Evolutionary conservation across 768 basidiomycete species (phyloP).

Genomic region (Macrolepiota dolichaula): DNA sequence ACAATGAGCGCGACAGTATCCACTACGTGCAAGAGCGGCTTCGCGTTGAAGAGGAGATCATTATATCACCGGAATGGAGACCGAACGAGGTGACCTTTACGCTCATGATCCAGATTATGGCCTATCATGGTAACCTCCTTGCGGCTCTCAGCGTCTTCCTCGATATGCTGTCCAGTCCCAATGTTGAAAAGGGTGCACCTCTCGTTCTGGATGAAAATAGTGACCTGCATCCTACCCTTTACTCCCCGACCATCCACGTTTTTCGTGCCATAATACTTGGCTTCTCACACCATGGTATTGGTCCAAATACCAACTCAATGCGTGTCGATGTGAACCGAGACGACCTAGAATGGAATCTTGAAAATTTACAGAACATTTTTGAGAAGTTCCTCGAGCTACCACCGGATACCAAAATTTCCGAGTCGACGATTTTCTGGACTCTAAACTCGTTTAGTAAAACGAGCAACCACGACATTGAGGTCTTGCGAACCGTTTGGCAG

Average conservation of each 20-base stretch:
- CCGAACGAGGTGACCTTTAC: slow-evolving; percentile 72
- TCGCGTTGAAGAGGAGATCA: slow-evolving; percentile 41
- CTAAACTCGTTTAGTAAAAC: slow-evolving; percentile 61
- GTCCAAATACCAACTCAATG: slow-evolving; percentile 14
- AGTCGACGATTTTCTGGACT: slow-evolving; percentile 60
- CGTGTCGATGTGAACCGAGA: slow-evolving; percentile 8
- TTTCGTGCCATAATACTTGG: slow-evolving; percentile 78
- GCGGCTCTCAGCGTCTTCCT: slow-evolving; percentile 53
- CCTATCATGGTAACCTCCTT: slow-evolving; percentile 67
- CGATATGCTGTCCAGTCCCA: slow-evolving; percentile 59
- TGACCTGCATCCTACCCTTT: slow-evolving; percentile 23
- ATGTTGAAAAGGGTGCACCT: slow-evolving; percentile 32
- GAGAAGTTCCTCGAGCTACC: slow-evolving; percentile 61
- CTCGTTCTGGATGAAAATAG: slow-evolving; percentile 24
- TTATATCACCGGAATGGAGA: slow-evolving; percentile 34
- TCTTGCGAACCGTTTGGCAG: slow-evolving; percentile 56
- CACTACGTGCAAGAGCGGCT: slow-evolving; percentile 34
- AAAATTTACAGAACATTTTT: slow-evolving; percentile 56
- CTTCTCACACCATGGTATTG: slow-evolving; percentile 57
- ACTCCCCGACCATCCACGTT: slow-evolving; percentile 44
- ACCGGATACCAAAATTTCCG: slow-evolving; percentile 35
- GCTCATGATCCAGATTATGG: slow-evolving; percentile 62
- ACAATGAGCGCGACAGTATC: slow-evolving; percentile 31
- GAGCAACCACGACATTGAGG: slow-evolving; percentile 45
- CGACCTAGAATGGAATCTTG: slow-evolving; percentile 50